Evolutionary conservation across 139 green algal species (phyloP).

Genomic region (Zygnema circumcarinatum): DNA sequence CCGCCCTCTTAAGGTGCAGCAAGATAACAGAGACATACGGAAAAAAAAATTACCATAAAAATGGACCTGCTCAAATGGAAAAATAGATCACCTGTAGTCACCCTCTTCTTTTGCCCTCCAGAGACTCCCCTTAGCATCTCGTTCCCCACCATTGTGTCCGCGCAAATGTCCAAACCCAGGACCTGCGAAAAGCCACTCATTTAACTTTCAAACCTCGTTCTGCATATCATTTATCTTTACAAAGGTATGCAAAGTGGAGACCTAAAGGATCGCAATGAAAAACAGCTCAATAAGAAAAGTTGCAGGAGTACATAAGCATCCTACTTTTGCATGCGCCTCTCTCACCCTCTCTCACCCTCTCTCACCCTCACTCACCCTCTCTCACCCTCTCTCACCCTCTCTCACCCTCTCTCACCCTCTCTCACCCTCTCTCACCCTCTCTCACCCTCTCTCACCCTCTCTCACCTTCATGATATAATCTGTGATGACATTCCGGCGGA

Average conservation of each 20-base stretch:
- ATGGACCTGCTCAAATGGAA: not conserved
- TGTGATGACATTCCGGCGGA: slow-evolving; percentile 16
- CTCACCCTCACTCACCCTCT: no score
- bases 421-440: no score
- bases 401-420: no score
- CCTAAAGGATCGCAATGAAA: not conserved
- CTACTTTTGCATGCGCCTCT: no score
- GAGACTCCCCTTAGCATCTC: slow-evolving; percentile 76
- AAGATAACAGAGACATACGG: not conserved
- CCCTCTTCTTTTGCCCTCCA: slow-evolving; percentile 76
- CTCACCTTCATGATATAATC: slow-evolving; percentile 55
- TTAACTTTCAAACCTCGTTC: not conserved
- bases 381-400: no score
- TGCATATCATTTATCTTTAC: not conserved
- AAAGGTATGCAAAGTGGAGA: not conserved
- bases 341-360: no score
- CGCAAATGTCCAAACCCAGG: slow-evolving; percentile 41
- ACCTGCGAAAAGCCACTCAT: not conserved
- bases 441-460: no score
- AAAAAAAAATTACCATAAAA: not conserved
- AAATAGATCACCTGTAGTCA: slow-evolving; percentile 63
- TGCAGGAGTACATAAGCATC: no score
- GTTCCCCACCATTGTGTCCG: slow-evolving; percentile 77
- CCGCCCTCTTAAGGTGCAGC: not conserved
- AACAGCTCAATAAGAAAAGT: not conserved